Percentiles rank a stretch among this genome's conserved stretches.
phyloP scores from a whole-genome alignment of 148 eudicot genomes.

The Drosera capensis region DNA sequence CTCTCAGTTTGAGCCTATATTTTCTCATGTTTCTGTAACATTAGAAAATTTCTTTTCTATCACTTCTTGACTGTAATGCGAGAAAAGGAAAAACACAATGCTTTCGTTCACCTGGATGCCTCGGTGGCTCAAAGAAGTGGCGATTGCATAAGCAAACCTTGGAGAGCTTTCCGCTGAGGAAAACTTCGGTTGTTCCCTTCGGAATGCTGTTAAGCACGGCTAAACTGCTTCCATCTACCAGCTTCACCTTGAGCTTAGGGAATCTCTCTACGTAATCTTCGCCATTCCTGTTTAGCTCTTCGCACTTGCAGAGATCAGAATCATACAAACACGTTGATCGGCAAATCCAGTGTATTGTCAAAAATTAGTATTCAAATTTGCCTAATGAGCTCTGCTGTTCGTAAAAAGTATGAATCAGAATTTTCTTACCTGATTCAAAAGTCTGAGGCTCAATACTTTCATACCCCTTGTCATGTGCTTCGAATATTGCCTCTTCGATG shows the following conservation, averaged over 20 bases:
- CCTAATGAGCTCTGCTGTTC: too few relatives aligned
- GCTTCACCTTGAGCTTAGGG: slow-evolving; percentile 35
- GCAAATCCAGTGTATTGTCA: neutral
- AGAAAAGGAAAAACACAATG: neutral
- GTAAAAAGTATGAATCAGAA: too few relatives aligned
- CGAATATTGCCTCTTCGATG: slow-evolving; percentile 43
- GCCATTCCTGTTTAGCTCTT: slow-evolving; percentile 22
- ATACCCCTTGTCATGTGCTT: slow-evolving; percentile 35
- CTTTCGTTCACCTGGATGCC: slow-evolving; percentile 28
- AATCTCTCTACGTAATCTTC: slow-evolving; percentile 14
- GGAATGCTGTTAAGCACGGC: slow-evolving; percentile 29
- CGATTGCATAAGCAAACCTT: slow-evolving; percentile 26
- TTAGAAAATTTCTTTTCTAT: too few relatives aligned
- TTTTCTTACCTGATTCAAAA: slow-evolving; percentile 52
- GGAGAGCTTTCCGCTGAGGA: slow-evolving; percentile 17
- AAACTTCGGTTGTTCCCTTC: slow-evolving; percentile 22
- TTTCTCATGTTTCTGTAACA: too few relatives aligned
- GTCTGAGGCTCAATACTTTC: slow-evolving; percentile 44
- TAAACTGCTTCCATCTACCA: slow-evolving; percentile 52
- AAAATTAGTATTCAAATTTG: too few relatives aligned
- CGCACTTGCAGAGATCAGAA: slow-evolving; percentile 2
- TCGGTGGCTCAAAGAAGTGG: slow-evolving; percentile 24
- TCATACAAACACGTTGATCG: too few relatives aligned
- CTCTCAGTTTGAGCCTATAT: too few relatives aligned
- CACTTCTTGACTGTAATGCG: too few relatives aligned